Conservation (phyloP, 2,329 filamentous ascomycete genomes). For the Cordyceps tenuipes region DNA sequence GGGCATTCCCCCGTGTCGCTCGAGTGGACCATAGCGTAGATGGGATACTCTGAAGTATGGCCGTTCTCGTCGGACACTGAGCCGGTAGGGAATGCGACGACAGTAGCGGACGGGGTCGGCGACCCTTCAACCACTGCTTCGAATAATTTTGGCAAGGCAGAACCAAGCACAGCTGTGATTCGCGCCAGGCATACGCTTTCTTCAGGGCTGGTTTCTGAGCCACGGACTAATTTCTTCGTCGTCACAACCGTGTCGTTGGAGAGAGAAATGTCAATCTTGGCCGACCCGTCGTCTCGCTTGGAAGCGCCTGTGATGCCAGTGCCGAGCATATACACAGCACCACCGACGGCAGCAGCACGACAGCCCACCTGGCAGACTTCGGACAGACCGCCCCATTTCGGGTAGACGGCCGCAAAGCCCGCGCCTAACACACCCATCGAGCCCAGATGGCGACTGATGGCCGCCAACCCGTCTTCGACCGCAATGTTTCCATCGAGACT, state of each 20-base stretch:
- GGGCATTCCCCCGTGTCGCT: conserved; percentile 92
- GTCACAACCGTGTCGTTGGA: conserved; percentile 50
- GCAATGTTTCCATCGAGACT: conserved; percentile 57
- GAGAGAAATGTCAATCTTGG: conserved; percentile 39
- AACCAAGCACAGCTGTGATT: conserved; percentile 61
- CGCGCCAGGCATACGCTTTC: conserved; percentile 39
- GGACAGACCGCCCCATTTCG: conserved; percentile 86
- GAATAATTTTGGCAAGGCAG: conserved; percentile 59
- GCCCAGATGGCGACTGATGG: conserved; percentile 69
- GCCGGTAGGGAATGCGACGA: conserved; percentile 56
- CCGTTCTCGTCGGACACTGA: conserved; percentile 30
- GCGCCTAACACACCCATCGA: conserved; percentile 84
- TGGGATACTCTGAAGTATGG: conserved; percentile 33
- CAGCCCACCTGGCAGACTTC: conserved; percentile 90
- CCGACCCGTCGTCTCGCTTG: conserved; percentile 12
- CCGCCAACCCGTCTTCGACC: conserved; percentile 57
- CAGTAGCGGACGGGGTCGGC: conserved; percentile 64
- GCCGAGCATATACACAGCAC: conserved; percentile 80
- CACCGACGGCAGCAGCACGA: conserved; percentile 82
- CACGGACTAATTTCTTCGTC: conserved; percentile 44
- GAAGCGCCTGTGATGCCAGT: conserved; percentile 47
- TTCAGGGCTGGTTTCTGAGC: conserved; percentile 24
- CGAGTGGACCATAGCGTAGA: conserved; percentile 66
- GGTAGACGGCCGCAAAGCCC: conserved; percentile 81
- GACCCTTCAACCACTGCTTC: conserved; percentile 63